A percentile compares a stretch with the other conserved stretches of the same genome.
phyloP scores from a whole-genome alignment of 441 rosid species.

The Adansonia madagascariensis region DNA sequence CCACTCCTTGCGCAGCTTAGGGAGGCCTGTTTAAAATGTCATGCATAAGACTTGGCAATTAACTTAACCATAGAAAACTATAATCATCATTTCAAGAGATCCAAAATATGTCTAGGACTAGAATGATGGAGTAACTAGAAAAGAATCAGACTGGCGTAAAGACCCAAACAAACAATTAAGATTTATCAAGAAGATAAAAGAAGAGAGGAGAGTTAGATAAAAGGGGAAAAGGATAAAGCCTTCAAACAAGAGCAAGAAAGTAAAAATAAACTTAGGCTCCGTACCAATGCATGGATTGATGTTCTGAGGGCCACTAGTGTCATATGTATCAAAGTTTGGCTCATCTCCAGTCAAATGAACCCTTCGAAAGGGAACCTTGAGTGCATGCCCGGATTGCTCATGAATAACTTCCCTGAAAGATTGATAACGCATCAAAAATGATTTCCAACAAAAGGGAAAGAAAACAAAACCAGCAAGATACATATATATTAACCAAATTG shows the following conservation, averaged over 20 bases:
- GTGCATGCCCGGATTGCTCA: constrained; percentile 75
- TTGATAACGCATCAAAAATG: constrained; percentile 22
- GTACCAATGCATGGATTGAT: constrained; percentile 70
- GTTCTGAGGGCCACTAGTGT: constrained; percentile 94
- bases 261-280: constrained; percentile 8
- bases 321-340: constrained; percentile 77
- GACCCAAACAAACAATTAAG: constrained; percentile 2
- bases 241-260: background rate
- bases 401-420: constrained; percentile 72
- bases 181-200: background rate
- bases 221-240: background rate
- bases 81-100: background rate
- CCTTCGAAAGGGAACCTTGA: constrained; percentile 85
- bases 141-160: background rate
- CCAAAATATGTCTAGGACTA: background rate
- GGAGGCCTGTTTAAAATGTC: constrained; percentile 62
- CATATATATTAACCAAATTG: background rate
- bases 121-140: background rate
- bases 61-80: background rate
- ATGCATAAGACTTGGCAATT: constrained; percentile 21
- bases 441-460: background rate
- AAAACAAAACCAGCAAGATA: constrained; percentile 5
- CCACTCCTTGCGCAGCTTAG: constrained; percentile 87
- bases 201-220: background rate
- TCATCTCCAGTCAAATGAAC: constrained; percentile 84